Evolutionary conservation across 768 basidiomycete genomes (phyloP).

Genomic region (Guyanaporus albipodus): DNA sequence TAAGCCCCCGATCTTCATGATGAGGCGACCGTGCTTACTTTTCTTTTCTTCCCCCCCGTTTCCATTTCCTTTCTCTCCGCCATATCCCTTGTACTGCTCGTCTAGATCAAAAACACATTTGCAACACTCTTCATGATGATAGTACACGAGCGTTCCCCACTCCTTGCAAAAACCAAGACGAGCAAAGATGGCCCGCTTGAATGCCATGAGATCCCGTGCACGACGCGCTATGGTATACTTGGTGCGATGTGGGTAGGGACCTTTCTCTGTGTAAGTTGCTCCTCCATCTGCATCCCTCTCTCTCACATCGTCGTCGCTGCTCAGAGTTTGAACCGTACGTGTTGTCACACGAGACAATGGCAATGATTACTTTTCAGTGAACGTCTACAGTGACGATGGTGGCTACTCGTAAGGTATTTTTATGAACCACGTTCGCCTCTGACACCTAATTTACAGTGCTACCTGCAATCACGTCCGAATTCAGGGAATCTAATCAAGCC

Average conservation of each 20-base stretch:
- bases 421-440: not conserved
- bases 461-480: conserved; percentile 21
- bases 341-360: not conserved
- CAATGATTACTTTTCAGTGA: not conserved
- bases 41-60: too few species aligned
- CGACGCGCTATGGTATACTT: conserved; percentile 58
- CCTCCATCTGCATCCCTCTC: not conserved
- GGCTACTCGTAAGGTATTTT: conserved; percentile 14
- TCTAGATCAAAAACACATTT: too few species aligned
- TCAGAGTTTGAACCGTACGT: conserved; percentile 5
- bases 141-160: conserved; percentile 13
- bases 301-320: not conserved
- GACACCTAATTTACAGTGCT: conserved; percentile 4
- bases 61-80: too few species aligned
- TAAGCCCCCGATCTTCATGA: too few species aligned
- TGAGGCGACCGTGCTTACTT: too few species aligned
- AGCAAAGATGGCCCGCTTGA: conserved; percentile 29
- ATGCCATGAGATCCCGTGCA: conserved; percentile 55
- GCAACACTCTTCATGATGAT: not conserved
- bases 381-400: conserved; percentile 21
- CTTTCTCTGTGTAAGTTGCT: conserved; percentile 55
- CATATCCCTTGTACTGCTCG: too few species aligned
- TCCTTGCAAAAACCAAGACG: conserved; percentile 15
- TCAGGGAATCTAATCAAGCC: conserved; percentile 26
- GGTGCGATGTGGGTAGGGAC: conserved; percentile 66